Evolutionary conservation across 352 stramenopile genomes (phyloP).

Genomic region (Globisporangium lucens): DNA sequence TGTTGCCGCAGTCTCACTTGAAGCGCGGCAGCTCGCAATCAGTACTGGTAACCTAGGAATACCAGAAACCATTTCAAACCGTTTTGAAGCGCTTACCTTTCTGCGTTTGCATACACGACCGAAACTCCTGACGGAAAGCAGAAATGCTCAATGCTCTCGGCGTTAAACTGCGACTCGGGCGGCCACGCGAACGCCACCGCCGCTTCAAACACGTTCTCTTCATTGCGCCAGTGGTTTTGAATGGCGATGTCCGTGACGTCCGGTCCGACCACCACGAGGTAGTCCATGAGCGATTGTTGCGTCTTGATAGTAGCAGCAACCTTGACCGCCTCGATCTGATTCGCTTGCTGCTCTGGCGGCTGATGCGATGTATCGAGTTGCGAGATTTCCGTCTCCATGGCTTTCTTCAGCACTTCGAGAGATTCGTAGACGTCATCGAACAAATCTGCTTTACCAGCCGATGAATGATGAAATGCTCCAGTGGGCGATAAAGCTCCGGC

Average conservation of each 20-base stretch:
- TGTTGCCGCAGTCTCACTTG: neutral
- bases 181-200: constrained; percentile 62
- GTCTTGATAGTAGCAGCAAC: neutral
- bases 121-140: constrained; percentile 56
- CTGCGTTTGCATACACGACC: neutral
- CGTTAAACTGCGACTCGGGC: constrained; percentile 62
- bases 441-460: constrained; percentile 12
- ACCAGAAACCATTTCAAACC: neutral
- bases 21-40: neutral
- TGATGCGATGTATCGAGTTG: constrained; percentile 10
- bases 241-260: constrained; percentile 45
- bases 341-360: neutral
- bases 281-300: constrained; percentile 33
- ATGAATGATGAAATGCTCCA: neutral
- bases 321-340: neutral
- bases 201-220: constrained; percentile 48
- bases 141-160: constrained; percentile 72
- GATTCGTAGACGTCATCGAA: constrained; percentile 52
- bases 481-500: neutral
- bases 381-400: constrained; percentile 34
- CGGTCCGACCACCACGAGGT: constrained; percentile 42
- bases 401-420: constrained; percentile 37
- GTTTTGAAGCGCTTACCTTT: constrained; percentile 1
- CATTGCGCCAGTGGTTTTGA: constrained; percentile 38
- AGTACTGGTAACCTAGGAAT: neutral